Conservation (phyloP, 257 asterid genomes). For the Capsicum rhomboideum region DNA sequence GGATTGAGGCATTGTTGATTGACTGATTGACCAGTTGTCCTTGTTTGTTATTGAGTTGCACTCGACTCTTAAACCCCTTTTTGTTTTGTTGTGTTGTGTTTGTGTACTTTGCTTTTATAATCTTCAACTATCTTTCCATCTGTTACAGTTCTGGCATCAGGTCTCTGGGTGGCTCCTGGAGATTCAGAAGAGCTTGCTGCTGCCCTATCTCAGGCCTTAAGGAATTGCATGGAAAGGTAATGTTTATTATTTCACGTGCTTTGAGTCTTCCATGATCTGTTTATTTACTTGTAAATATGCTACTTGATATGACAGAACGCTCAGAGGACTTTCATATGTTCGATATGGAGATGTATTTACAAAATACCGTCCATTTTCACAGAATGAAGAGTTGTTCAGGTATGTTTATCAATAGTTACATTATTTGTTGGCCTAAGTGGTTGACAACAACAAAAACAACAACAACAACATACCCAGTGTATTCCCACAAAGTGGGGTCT, state of each 20-base stretch:
- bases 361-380: constrained; percentile 69
- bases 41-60: background rate
- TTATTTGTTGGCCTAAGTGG: background rate
- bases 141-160: constrained; percentile 73
- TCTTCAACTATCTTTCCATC: background rate
- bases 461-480: too few species aligned
- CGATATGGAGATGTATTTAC: constrained; percentile 88
- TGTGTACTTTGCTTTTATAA: background rate
- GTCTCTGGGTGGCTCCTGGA: constrained; percentile 99
- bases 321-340: constrained; percentile 72
- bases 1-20: background rate
- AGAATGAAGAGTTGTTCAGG: constrained; percentile 88
- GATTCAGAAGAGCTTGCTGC: constrained; percentile 97
- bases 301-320: constrained; percentile 56
- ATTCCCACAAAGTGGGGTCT: too few species aligned
- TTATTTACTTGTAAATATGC: constrained; percentile 15
- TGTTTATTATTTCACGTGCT: constrained; percentile 11
- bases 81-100: background rate
- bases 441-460: background rate
- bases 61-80: background rate
- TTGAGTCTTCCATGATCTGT: background rate
- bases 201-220: constrained; percentile 92
- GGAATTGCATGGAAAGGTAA: constrained; percentile 88
- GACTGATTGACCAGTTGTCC: background rate
- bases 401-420: constrained; percentile 9